Evolutionary conservation across 2,329 filamentous ascomycete genomes (phyloP).

Genomic region (Sphaerulina populicola): DNA sequence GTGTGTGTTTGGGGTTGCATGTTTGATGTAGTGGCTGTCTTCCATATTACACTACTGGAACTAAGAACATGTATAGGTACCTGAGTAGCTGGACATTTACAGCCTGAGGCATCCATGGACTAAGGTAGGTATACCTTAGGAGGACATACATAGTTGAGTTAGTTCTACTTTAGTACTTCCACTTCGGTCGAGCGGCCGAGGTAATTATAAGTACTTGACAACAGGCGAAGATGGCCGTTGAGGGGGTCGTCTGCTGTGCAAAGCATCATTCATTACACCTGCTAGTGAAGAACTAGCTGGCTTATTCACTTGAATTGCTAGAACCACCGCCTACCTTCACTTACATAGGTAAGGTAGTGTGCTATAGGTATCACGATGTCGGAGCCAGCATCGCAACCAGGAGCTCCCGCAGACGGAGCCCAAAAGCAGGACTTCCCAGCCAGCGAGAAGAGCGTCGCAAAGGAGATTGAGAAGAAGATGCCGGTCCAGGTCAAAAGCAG

Average conservation of each 20-base stretch:
- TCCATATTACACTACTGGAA: too few species aligned
- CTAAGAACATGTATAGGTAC: too few species aligned
- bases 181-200: slow-evolving; percentile 13
- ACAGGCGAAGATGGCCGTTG: neutral
- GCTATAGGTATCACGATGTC: slow-evolving; percentile 26
- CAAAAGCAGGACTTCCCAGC: slow-evolving; percentile 27
- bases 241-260: neutral
- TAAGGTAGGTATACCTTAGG: too few species aligned
- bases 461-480: slow-evolving; percentile 25
- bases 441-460: slow-evolving; percentile 28
- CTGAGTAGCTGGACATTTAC: too few species aligned
- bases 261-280: too few species aligned
- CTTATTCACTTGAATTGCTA: neutral
- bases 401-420: slow-evolving; percentile 31
- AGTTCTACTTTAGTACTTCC: neutral
- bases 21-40: neutral
- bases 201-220: neutral
- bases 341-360: neutral
- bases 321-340: neutral
- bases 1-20: slow-evolving; percentile 7
- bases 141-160: too few species aligned
- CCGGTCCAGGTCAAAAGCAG: slow-evolving; percentile 25
- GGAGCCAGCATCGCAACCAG: slow-evolving; percentile 32
- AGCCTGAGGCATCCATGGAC: too few species aligned
- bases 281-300: too few species aligned